These are phyloP conservation scores for Kodamaea hsintzibuensis DNA, from an alignment of 805 yeast genomes.

Conservation along the genomic window DNA sequence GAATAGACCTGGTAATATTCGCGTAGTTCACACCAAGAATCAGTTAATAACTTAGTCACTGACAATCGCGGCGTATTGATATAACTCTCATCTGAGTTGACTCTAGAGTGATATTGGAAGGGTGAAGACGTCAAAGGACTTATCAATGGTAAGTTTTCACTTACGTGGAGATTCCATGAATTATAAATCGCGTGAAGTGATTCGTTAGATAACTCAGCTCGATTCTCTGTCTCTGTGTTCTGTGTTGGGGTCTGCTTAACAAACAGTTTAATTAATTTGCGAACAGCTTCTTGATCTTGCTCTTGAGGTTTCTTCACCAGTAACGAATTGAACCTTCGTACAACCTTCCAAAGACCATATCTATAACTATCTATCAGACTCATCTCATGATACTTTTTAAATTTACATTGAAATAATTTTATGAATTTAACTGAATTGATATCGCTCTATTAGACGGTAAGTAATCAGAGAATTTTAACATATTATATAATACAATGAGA, in stretches of 20 bases:
- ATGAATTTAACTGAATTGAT: not conserved
- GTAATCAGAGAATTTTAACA: not conserved
- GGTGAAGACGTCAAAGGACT: constrained; percentile 17
- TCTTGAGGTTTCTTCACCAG: not conserved
- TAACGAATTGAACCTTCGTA: not conserved
- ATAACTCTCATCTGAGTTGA: constrained; percentile 26
- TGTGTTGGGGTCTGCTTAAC: not conserved
- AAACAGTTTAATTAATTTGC: not conserved
- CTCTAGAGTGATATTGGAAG: constrained; percentile 24
- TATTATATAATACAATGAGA: not conserved
- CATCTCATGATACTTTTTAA: not conserved
- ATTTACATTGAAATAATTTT: not conserved
- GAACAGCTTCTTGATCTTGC: not conserved
- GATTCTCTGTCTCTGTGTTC: not conserved
- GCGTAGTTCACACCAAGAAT: constrained; percentile 70
- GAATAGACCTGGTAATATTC: constrained; percentile 54
- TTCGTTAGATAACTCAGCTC: not conserved
- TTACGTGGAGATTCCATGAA: constrained; percentile 5
- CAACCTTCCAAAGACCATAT: not conserved
- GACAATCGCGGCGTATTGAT: constrained; percentile 42
- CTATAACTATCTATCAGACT: not conserved
- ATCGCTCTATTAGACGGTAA: not conserved
- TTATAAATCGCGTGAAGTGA: constrained; percentile 2
- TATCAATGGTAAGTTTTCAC: constrained; percentile 4
- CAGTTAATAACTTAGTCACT: constrained; percentile 60